Evolutionary conservation across 1,139 yeast genomes (phyloP).

Genomic region (Saccharomycopsis hybrid): DNA sequence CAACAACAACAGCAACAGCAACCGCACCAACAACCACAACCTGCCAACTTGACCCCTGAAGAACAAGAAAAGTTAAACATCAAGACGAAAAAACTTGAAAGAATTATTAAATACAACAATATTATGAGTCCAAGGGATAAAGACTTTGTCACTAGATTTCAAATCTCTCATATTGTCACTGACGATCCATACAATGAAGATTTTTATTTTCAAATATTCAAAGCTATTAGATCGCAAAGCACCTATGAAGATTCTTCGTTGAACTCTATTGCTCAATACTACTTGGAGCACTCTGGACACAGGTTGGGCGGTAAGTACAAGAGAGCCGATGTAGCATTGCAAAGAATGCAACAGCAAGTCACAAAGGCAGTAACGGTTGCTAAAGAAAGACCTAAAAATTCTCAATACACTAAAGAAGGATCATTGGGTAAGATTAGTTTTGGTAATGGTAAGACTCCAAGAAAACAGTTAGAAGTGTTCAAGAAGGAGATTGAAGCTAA

Average conservation of each 20-base stretch:
- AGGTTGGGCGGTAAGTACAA: constrained; percentile 82
- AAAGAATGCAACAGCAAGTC: constrained; percentile 98
- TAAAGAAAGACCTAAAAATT: constrained; percentile 74
- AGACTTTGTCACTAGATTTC: constrained; percentile 90
- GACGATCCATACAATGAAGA: constrained; percentile 98
- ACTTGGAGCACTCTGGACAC: constrained; percentile 88
- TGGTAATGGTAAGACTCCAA: constrained; percentile 79
- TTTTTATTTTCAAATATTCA: constrained; percentile 90
- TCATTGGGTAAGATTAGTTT: constrained; percentile 85
- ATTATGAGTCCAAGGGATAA: constrained; percentile 96
- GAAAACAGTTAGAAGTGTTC: constrained; percentile 74
- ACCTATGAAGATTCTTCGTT: constrained; percentile 37
- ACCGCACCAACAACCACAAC: constrained; percentile 21
- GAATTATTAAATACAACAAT: constrained; percentile 80
- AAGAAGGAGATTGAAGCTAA: constrained; percentile 44
- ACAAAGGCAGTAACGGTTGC: constrained; percentile 95
- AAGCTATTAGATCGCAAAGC: constrained; percentile 67
- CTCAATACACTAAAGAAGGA: constrained; percentile 73
- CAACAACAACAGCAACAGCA: constrained; percentile 27
- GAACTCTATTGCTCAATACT: constrained; percentile 85
- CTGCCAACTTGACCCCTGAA: constrained; percentile 36
- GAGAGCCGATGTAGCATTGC: constrained; percentile 91
- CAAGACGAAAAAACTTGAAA: constrained; percentile 74
- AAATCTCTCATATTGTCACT: constrained; percentile 89
- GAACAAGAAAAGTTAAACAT: constrained; percentile 50